phyloP scores from a whole-genome alignment of 1,284 basidiomycete genomes.

The Uromyces viciae-fabae region DNA sequence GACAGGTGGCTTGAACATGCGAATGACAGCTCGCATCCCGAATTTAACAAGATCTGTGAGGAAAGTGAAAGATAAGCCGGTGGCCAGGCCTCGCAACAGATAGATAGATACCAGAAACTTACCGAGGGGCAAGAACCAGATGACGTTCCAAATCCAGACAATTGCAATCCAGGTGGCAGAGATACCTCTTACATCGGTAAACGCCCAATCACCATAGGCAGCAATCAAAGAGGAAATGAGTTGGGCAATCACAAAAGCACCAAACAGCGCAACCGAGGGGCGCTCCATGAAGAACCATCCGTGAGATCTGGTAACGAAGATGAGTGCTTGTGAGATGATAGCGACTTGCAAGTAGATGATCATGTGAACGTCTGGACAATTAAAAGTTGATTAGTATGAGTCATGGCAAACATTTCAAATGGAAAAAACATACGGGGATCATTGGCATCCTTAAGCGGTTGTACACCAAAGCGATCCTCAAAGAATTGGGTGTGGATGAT shows the following conservation, averaged over 20 bases:
- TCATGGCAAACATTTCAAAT: background rate
- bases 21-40: slow-evolving; percentile 86
- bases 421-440: slow-evolving; percentile 4
- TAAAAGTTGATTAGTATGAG: slow-evolving; percentile 38
- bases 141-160: slow-evolving; percentile 56
- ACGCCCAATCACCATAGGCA: slow-evolving; percentile 83
- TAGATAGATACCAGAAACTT: background rate
- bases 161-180: slow-evolving; percentile 94
- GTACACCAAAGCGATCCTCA: slow-evolving; percentile 76
- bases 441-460: slow-evolving; percentile 32
- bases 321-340: slow-evolving; percentile 95
- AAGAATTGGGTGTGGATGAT: slow-evolving; percentile 87
- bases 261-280: slow-evolving; percentile 80
- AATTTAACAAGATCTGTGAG: slow-evolving; percentile 71
- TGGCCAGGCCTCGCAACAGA: background rate
- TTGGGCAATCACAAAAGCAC: slow-evolving; percentile 87
- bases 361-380: slow-evolving; percentile 70
- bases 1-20: slow-evolving; percentile 62
- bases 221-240: slow-evolving; percentile 92
- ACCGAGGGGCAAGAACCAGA: slow-evolving; percentile 44
- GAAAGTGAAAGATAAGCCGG: background rate
- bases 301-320: slow-evolving; percentile 94
- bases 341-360: slow-evolving; percentile 87
- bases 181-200: slow-evolving; percentile 61
- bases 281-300: slow-evolving; percentile 98